Conservation (phyloP, 2,329 filamentous ascomycete genomes). For the Ophiostoma piceae region DNA sequence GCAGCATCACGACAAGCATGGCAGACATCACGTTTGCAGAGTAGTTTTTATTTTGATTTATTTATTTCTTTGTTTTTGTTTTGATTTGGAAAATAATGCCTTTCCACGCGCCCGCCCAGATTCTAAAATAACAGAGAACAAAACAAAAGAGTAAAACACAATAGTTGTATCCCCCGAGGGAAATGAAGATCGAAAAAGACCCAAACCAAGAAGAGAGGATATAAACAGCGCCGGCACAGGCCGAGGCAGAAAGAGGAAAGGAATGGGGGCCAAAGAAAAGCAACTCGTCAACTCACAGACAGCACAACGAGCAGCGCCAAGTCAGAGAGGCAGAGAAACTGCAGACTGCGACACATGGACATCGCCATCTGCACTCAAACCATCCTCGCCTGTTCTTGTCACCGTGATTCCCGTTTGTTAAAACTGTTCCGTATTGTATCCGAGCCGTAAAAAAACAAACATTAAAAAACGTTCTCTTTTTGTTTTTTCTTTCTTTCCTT, state of each 20-base stretch:
- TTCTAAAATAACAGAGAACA: conserved; percentile 19
- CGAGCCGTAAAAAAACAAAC: conserved; percentile 17
- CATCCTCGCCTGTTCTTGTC: conserved; percentile 1
- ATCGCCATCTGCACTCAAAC: neutral
- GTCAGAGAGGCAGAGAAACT: neutral
- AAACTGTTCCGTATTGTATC: conserved; percentile 21
- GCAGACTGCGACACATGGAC: neutral
- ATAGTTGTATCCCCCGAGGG: conserved; percentile 6
- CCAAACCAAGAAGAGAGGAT: conserved; percentile 13
- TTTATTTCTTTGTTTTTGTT: conserved; percentile 15
- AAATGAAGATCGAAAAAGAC: conserved; percentile 14
- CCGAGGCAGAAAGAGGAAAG: neutral
- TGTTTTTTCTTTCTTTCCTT: conserved; percentile 20
- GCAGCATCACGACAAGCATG: neutral
- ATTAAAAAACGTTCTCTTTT: conserved; percentile 12
- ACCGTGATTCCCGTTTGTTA: conserved; percentile 11
- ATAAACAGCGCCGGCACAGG: conserved; percentile 13
- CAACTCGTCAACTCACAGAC: neutral
- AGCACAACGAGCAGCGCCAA: conserved; percentile 6
- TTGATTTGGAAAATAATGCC: conserved; percentile 8
- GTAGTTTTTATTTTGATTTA: conserved; percentile 6
- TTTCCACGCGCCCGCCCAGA: conserved; percentile 19
- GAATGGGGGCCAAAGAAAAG: neutral
- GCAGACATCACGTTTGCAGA: neutral
- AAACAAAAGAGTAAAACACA: conserved; percentile 17